These are phyloP conservation scores for Wallacemonas sp. DNA, from an alignment of 208 protist species.

Conservation along the genomic window DNA sequence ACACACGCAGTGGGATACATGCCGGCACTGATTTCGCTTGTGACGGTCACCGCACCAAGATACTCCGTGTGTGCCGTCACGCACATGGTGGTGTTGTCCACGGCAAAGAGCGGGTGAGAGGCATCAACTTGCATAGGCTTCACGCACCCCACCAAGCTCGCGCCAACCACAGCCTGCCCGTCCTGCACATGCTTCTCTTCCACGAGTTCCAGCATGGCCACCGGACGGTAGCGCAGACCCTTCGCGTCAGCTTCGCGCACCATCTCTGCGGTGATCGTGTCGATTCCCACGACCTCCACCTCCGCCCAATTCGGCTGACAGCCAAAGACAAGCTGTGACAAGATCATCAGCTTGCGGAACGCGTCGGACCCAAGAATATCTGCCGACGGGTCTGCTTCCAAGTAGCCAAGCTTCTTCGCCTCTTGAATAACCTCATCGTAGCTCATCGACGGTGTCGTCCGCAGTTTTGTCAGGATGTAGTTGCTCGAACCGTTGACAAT, in stretches of 20 bases:
- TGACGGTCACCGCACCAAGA: constrained; percentile 24
- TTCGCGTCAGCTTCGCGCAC: constrained; percentile 16
- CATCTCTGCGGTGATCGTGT: constrained; percentile 26
- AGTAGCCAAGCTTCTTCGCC: constrained; percentile 37
- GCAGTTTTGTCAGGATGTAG: constrained; percentile 34
- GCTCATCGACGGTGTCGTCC: constrained; percentile 17
- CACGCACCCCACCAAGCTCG: constrained; percentile 19
- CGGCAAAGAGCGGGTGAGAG: constrained; percentile 24
- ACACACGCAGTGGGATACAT: constrained; percentile 37
- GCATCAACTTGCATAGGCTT: constrained; percentile 22
- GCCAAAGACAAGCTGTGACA: constrained; percentile 23
- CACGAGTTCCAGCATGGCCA: constrained; percentile 16
- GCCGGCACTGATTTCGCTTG: constrained; percentile 19
- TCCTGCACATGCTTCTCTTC: constrained; percentile 1
- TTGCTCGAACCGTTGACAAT: constrained; percentile 42
- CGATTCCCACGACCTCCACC: constrained; percentile 28
- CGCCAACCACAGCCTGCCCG: not conserved
- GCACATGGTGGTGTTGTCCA: constrained; percentile 31
- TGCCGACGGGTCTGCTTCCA: constrained; percentile 35
- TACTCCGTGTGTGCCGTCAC: constrained; percentile 33
- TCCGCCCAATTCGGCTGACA: constrained; percentile 23
- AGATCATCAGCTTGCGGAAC: constrained; percentile 33
- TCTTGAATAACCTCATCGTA: constrained; percentile 22
- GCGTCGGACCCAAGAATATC: constrained; percentile 36
- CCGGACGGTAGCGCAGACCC: constrained; percentile 32